Base-by-base conservation (phyloP, 345 rosid species). In the Melastoma malabathricum region DNA sequence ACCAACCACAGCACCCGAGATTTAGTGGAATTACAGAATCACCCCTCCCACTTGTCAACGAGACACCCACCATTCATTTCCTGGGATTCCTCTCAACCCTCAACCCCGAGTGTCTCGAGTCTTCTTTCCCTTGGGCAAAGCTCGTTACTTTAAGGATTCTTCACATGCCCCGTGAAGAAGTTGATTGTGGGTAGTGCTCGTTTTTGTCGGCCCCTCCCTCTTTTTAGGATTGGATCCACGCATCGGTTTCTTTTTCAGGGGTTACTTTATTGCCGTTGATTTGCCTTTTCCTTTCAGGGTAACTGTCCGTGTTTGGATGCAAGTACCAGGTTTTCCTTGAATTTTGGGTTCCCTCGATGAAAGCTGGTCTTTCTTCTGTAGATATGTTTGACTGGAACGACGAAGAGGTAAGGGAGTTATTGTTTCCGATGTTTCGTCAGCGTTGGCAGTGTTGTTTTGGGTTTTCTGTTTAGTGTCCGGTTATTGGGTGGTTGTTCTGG, bases 331-430 rank as follows among this genome's bases (percentile, higher is more conserved):
- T 55, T 65, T 34, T 68, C 19, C 48, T 62, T 46, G 70, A 65
- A 45, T 72, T n/a, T n/a, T 62, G 50, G 61, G 51, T 52, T 55
- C 39, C 58, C 57, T 22, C 16, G 66, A 51, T 55, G 59, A 57
- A 59, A 55, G 70, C 58, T 51, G 60, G 56, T 59, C 54, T 47
- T 46, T 44, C 27, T 64, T 72, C 34, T 56, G 38, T 38, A 71
- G 77, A 75, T 62, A 92, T 92, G 98, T 92, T 86, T 87, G 93
- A 92, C 68, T 92, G 96, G 98, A 82, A 82, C 86, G 98, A 87
- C 67, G 95, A 79, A 67, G 98, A 92, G 95, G 98, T 90, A 62
- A 57, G 18, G 18, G 29, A 25, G 15, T 16, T 17, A 13, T 43
- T 18, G n/a, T 50, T 17, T 13, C 9, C 17, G 6, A 4, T 48